These are phyloP conservation scores for Termitomyces eurrhizus DNA, from an alignment of 768 basidiomycete species.

Conservation along the genomic window DNA sequence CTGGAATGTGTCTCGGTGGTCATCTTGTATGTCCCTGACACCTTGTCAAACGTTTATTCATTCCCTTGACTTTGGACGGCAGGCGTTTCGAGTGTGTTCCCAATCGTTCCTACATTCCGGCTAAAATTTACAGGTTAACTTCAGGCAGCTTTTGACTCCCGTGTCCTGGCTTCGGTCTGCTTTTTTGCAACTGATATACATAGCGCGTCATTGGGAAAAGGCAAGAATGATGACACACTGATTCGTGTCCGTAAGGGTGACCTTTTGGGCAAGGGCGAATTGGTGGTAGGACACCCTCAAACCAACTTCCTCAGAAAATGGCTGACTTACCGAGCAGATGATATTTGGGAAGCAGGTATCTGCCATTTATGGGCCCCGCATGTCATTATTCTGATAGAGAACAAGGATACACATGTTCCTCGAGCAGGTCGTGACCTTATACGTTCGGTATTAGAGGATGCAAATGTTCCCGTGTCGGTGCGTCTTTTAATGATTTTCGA, in stretches of 20 bases:
- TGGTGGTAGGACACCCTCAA: slow-evolving; percentile 55
- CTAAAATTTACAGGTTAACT: background rate
- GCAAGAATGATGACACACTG: slow-evolving; percentile 81
- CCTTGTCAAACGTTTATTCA: background rate
- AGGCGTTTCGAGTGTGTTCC: slow-evolving; percentile 36
- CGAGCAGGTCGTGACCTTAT: slow-evolving; percentile 84
- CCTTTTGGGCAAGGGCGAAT: slow-evolving; percentile 73
- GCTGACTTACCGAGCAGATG: slow-evolving; percentile 46
- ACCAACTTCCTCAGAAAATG: background rate
- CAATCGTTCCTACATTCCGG: background rate
- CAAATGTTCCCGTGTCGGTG: slow-evolving; percentile 67
- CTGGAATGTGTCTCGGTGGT: slow-evolving; percentile 90
- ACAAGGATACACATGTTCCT: slow-evolving; percentile 86
- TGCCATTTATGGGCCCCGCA: background rate
- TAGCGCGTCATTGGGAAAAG: slow-evolving; percentile 79
- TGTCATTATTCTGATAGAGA: slow-evolving; percentile 23
- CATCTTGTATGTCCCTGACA: slow-evolving; percentile 57
- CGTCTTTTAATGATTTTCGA: slow-evolving; percentile 21
- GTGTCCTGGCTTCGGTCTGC: slow-evolving; percentile 82
- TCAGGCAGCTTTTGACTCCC: slow-evolving; percentile 84
- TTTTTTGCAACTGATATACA: slow-evolving; percentile 97
- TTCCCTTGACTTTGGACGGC: background rate
- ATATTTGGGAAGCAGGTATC: slow-evolving; percentile 92
- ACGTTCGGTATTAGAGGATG: slow-evolving; percentile 78
- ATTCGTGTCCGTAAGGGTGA: slow-evolving; percentile 70